Conservation (phyloP, 768 basidiomycete genomes). For the Cystobasidium onofrii region DNA sequence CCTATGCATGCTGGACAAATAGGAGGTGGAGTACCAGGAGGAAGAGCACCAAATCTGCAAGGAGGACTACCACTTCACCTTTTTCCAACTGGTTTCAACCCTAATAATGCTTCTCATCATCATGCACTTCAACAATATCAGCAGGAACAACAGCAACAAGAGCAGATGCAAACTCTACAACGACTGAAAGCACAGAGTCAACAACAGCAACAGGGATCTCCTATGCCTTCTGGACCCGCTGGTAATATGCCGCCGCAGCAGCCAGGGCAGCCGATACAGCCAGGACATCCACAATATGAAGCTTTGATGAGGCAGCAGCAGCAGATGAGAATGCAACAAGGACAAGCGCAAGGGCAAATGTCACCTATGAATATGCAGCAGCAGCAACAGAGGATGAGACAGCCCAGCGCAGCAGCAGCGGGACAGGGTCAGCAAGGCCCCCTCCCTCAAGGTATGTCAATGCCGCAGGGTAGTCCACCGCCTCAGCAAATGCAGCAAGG, state of each 20-base stretch:
- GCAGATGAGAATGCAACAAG: neutral
- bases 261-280: neutral
- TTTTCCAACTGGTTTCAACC: neutral
- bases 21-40: neutral
- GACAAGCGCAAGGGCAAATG: neutral
- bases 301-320: conserved; percentile 6
- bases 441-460: neutral
- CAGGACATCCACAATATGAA: neutral
- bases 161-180: no score
- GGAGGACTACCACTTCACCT: neutral
- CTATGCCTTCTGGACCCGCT: neutral
- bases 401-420: neutral
- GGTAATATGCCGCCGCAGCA: neutral
- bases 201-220: neutral
- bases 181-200: neutral
- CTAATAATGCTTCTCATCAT: conserved; percentile 3
- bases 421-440: neutral
- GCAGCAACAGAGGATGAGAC: neutral
- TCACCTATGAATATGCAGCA: neutral
- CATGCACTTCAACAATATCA: neutral
- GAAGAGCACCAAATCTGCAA: neutral
- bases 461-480: neutral
- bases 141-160: conserved; percentile 4
- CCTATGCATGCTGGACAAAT: neutral
- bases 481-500: neutral